phyloP scores from a whole-genome alignment of 306 rosid genomes.

The Sicyos baderoa region DNA sequence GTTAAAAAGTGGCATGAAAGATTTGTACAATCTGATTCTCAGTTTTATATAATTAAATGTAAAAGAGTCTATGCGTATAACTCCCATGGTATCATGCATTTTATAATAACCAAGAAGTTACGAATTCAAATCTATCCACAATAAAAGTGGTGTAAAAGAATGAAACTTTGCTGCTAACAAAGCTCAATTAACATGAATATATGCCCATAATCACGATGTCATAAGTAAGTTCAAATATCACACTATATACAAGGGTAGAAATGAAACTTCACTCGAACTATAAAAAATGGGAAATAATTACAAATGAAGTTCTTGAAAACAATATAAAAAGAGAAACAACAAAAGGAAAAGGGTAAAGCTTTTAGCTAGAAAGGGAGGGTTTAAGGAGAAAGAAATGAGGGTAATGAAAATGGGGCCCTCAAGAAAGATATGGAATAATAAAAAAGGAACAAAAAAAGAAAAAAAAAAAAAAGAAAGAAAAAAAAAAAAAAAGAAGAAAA shows the following conservation, averaged over 20 bases:
- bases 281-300: not conserved
- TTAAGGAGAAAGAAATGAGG: not conserved
- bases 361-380: constrained; percentile 8
- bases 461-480: not conserved
- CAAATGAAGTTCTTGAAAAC: not conserved
- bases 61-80: too few relatives aligned
- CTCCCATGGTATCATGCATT: too few relatives aligned
- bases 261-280: not conserved
- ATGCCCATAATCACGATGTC: too few relatives aligned
- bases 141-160: too few relatives aligned
- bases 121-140: too few relatives aligned
- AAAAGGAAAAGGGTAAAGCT: not conserved
- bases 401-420: not conserved
- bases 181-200: too few relatives aligned
- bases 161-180: too few relatives aligned
- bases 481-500: too few relatives aligned
- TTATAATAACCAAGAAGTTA: too few relatives aligned
- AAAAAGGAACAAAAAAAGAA: not conserved
- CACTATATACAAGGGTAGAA: not conserved
- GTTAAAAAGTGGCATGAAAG: not conserved
- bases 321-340: not conserved
- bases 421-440: not conserved
- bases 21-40: too few relatives aligned
- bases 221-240: too few relatives aligned
- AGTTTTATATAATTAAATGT: too few relatives aligned